Base-by-base conservation (phyloP, 2,329 filamentous ascomycete genomes). In the Colletotrichum trifolii region DNA sequence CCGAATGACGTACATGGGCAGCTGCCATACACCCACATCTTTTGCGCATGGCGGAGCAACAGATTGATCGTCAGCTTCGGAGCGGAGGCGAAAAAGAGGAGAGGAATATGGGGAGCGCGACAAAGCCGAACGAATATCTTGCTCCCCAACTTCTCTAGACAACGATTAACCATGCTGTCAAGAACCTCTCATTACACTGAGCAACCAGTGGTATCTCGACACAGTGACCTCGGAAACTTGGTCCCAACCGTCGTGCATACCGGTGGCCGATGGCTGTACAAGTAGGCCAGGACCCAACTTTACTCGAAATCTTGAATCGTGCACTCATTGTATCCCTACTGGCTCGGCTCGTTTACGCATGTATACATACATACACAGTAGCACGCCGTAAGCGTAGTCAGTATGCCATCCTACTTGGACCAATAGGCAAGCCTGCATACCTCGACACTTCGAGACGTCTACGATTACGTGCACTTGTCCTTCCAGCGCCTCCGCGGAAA, bases 1-100 rank as follows among this genome's bases (percentile, higher is more conserved):
- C 63, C 58, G 63, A 57, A 65, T 65, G 63, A 62, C 63, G 63
- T 65, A 65, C 62, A 65, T 55, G 38, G 34, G 38, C 43, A 33
- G 50, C 50, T 38, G 46, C 45, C 52, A 58, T 25, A 53, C 57
- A 65, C 63, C 63, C 63, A 65, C 63, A 25, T 25, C 57, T 42
- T 39, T 57, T 36, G 52, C 42, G 25, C 25, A 65, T 53, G 52
- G 63, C 63, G 63, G 63, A 65, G 63, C 58, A 62, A 39, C 53
- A 34, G 15, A 61, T 53, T 53, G 58, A 56, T 62, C 58, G 52
- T 56, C 58, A 63, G 52, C 46, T 57, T 52, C 48, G 63, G 52
- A 35, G 47, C 52, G 52, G 52, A 62, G 58, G 52, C 52, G 36
- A 60, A 55, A 50, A 65, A 62, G 42, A 48, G 46, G 62, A 55